Evolutionary conservation across 768 basidiomycete genomes (phyloP).

Genomic region (Tulasnella sp.): DNA sequence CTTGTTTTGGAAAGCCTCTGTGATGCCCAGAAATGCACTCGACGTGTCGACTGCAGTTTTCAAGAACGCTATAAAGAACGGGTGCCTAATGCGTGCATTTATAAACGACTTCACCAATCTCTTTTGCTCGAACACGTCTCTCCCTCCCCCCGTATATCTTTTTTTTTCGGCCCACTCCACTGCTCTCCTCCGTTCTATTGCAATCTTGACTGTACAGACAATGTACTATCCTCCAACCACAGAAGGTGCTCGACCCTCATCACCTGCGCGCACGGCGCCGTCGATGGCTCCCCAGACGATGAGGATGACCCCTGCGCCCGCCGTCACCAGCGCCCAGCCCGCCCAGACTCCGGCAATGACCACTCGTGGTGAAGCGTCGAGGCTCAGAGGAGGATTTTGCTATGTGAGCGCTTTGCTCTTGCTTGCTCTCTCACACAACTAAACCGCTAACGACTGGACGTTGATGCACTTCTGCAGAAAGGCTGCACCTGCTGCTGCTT

Average conservation of each 20-base stretch:
- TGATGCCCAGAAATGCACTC: background rate
- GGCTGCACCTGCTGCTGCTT: background rate
- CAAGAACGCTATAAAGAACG: too few species aligned
- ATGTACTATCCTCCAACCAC: constrained; percentile 2
- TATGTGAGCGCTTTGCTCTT: background rate
- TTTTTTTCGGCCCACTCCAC: background rate
- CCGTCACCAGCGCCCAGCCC: background rate
- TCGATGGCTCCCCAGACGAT: background rate
- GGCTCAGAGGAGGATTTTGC: background rate
- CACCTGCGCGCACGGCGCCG: background rate
- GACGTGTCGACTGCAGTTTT: too few species aligned
- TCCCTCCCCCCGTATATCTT: background rate
- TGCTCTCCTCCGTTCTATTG: background rate
- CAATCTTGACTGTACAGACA: background rate
- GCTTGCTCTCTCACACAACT: background rate
- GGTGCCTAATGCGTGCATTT: background rate
- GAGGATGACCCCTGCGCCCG: background rate
- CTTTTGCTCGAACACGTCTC: background rate
- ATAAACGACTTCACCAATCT: background rate
- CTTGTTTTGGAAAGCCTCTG: background rate
- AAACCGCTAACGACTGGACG: background rate
- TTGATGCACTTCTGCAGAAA: background rate
- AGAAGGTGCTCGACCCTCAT: background rate
- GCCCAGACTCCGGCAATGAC: background rate
- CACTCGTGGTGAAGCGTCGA: background rate